Percentiles rank a stretch among this genome's conserved stretches.
Conservation (phyloP, 2,329 filamentous ascomycete genomes). For the Sporothrix mexicana region DNA sequence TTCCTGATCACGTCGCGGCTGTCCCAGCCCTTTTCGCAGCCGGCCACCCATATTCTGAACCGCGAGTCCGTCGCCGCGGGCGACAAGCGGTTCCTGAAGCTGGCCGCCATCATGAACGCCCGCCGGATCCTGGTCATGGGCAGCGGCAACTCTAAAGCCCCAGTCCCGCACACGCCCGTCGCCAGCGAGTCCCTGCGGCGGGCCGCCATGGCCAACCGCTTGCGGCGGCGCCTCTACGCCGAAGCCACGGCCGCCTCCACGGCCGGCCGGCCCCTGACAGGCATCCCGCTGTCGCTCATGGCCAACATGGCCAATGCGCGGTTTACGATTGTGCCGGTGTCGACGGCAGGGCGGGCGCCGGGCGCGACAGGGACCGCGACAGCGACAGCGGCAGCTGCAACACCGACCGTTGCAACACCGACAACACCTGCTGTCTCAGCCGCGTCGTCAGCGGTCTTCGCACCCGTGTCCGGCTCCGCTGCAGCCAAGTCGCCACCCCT, state of each 20-base stretch:
- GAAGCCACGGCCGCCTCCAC: slow-evolving; percentile 41
- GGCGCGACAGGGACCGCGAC: not conserved
- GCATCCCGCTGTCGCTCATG: slow-evolving; percentile 37
- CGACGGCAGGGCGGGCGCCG: not conserved
- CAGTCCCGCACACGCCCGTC: not conserved
- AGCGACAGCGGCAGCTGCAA: not conserved
- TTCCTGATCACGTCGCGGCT: slow-evolving; percentile 72
- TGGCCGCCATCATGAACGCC: slow-evolving; percentile 51
- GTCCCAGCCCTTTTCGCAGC: slow-evolving; percentile 70
- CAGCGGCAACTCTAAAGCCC: not conserved
- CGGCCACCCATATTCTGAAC: slow-evolving; percentile 72
- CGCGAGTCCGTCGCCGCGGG: slow-evolving; percentile 56
- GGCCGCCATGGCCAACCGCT: slow-evolving; percentile 68
- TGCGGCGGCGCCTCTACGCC: slow-evolving; percentile 56
- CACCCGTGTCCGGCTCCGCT: not conserved
- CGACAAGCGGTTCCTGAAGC: slow-evolving; percentile 57
- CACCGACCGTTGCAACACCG: too few species aligned
- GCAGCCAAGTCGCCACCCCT: not conserved
- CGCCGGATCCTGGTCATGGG: slow-evolving; percentile 38
- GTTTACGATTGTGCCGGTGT: slow-evolving; percentile 22
- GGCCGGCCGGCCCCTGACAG: slow-evolving; percentile 37
- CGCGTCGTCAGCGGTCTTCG: slow-evolving; percentile 9
- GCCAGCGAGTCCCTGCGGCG: slow-evolving; percentile 60
- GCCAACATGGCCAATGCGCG: slow-evolving; percentile 27
- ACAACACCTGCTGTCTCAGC: not conserved